Evolutionary conservation across 2,329 filamentous ascomycete species (phyloP), one percentile per base, ranked within the genome.

Genomic region (Chaetothyriales sp.): DNA sequence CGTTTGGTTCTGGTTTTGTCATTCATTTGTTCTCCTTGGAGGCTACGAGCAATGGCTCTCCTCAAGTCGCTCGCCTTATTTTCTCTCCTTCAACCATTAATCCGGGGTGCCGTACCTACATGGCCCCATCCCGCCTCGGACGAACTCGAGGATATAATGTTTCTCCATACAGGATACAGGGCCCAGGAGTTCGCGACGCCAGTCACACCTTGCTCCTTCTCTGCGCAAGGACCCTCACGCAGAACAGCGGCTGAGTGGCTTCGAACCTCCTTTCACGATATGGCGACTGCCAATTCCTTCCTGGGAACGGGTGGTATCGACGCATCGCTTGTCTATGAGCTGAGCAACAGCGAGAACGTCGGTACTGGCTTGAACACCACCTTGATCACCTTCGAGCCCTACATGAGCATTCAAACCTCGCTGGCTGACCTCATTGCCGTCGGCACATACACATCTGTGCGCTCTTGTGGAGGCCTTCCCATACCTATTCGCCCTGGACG

Each of bases 131-230:
- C 46, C 2, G 60, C 70, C 10, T 72, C 72, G 18, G 80, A 83
- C 59, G 78, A 82, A 62, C 66, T 83, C 53, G 80, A 83, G 64
- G 79, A 81, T 63, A 75, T 82, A 57, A 77, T 82, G 70, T 80
- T 74, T 60, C 75, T 82, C 58, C 74, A 76, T 49, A 67, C 70
- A 33, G 77, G 77, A 2, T 77, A 78, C 60, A 69, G 71, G 46
- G 70, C 73, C 29, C 71, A 77, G 55, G 71, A 75, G 43, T 81
- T 83, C 62, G 73, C 77, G 46, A 72, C 73, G 49, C 72, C 72
- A 13, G 74, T 83, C 51, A 77, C 71, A 33, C 79, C 78, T 5
- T 82, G 79, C 65, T 47, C 46, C 18, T 13, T 18, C 13, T 22
- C 18, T 15, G 18, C 25, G 7, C 40, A 44, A 28, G 44, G 44